phyloP scores from a whole-genome alignment of 2,329 filamentous ascomycete genomes.

The Ceratocystis eucalypticola region DNA sequence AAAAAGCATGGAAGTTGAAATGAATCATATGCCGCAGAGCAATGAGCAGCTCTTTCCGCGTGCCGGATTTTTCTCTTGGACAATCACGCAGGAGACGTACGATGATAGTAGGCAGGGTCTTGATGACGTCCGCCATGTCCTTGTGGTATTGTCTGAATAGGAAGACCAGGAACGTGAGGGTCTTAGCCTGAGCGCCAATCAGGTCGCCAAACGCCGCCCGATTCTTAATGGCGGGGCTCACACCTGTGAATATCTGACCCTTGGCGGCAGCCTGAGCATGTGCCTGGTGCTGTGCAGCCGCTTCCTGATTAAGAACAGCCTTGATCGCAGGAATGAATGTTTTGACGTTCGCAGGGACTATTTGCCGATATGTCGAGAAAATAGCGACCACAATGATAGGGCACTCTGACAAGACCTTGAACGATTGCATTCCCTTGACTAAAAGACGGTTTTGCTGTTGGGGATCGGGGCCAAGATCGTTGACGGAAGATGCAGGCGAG shows the following conservation, averaged over 20 bases:
- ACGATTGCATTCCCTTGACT: conserved; percentile 91
- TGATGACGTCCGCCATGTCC: conserved; percentile 77
- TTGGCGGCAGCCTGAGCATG: conserved; percentile 71
- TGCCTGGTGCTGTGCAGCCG: conserved; percentile 82
- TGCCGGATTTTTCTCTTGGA: conserved; percentile 82
- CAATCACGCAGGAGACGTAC: conserved; percentile 87
- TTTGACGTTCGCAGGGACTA: conserved; percentile 74
- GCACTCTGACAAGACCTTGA: conserved; percentile 95
- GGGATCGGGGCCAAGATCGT: conserved; percentile 68
- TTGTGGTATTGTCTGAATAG: conserved; percentile 76
- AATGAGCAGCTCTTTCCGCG: conserved; percentile 87
- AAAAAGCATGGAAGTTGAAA: conserved; percentile 94
- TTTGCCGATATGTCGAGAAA: conserved; percentile 78
- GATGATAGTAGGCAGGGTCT: conserved; percentile 72
- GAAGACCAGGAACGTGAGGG: conserved; percentile 96
- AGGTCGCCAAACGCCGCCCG: conserved; percentile 91
- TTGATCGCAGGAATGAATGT: conserved; percentile 91
- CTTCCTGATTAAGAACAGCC: conserved; percentile 73
- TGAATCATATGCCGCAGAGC: conserved; percentile 98
- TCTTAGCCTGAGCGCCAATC: conserved; percentile 96
- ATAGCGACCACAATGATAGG: conserved; percentile 98
- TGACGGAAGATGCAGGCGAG: conserved; percentile 71
- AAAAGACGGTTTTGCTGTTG: conserved; percentile 70
- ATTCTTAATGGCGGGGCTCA: conserved; percentile 88
- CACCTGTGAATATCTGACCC: conserved; percentile 76